Conservation (phyloP, 441 rosid species). For the Populus hybrid region DNA sequence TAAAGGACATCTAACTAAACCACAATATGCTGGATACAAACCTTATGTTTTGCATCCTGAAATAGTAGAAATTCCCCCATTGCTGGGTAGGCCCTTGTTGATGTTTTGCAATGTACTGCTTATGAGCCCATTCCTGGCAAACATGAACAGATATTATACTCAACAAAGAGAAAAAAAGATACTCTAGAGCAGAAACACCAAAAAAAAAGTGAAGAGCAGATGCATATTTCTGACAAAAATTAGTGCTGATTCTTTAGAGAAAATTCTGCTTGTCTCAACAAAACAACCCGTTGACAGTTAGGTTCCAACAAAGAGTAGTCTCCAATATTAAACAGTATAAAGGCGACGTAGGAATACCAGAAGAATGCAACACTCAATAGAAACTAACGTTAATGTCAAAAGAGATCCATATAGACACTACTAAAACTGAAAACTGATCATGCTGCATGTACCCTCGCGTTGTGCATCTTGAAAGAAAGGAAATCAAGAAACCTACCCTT, state of each 20-base stretch:
- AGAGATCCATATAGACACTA: conserved; percentile 3
- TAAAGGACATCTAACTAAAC: not conserved
- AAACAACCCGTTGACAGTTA: not conserved
- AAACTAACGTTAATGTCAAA: not conserved
- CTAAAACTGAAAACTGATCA: not conserved
- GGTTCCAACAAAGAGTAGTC: not conserved
- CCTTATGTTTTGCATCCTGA: conserved; percentile 95
- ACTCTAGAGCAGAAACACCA: not conserved
- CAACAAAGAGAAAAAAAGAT: not conserved
- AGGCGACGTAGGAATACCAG: not conserved
- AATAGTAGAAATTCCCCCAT: conserved; percentile 96
- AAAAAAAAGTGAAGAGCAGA: not conserved
- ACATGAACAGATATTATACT: conserved; percentile 20
- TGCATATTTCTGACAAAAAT: conserved; percentile 1
- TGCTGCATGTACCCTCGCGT: not conserved
- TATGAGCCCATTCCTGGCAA: conserved; percentile 97
- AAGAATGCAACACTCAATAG: not conserved
- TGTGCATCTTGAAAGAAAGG: not conserved
- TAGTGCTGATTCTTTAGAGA: not conserved
- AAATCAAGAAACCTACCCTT: not conserved
- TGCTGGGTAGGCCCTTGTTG: conserved; percentile 92
- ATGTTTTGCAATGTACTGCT: conserved; percentile 84
- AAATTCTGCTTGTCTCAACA: not conserved
- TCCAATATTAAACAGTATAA: not conserved
- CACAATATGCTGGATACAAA: conserved; percentile 27